These are phyloP conservation scores for Tylopilus subfusipes DNA, from an alignment of 768 basidiomycete genomes.

Conservation along the genomic window DNA sequence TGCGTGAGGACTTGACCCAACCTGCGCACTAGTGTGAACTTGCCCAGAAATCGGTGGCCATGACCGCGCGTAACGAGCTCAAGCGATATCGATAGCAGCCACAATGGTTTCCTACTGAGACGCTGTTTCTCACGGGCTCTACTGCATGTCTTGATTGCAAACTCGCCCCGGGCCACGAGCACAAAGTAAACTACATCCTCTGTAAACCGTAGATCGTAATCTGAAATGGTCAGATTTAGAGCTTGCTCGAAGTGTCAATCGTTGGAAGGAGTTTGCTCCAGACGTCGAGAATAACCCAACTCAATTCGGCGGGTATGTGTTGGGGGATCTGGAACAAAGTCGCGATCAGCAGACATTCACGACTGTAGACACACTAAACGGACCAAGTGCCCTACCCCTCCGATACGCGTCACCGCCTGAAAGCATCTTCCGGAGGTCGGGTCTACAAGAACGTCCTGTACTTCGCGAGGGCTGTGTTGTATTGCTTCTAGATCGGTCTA, in stretches of 20 bases:
- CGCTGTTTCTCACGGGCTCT: too few relatives aligned
- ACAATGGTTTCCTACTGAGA: too few relatives aligned
- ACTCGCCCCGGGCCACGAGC: too few relatives aligned
- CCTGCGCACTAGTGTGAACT: slow-evolving; percentile 79
- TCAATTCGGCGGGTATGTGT: slow-evolving; percentile 23
- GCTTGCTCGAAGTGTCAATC: slow-evolving; percentile 6
- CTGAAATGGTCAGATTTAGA: slow-evolving; percentile 7
- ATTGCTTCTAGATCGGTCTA: neutral
- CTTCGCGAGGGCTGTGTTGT: slow-evolving; percentile 24
- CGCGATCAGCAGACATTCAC: neutral
- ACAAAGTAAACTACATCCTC: too few relatives aligned
- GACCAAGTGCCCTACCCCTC: slow-evolving; percentile 34
- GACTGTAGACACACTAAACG: neutral
- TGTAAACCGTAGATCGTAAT: too few relatives aligned
- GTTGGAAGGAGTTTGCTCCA: slow-evolving; percentile 7
- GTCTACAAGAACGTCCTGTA: slow-evolving; percentile 34
- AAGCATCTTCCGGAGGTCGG: slow-evolving; percentile 23
- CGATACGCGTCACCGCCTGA: slow-evolving; percentile 21
- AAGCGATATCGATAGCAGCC: neutral
- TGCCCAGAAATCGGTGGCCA: slow-evolving; percentile 91
- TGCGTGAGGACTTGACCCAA: slow-evolving; percentile 7
- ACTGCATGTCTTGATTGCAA: too few relatives aligned
- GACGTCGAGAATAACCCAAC: slow-evolving; percentile 25
- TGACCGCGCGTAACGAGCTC: slow-evolving; percentile 23
- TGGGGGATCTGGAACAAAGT: slow-evolving; percentile 24